These are phyloP conservation scores for Speleostelium caveatum DNA, from an alignment of 78 protist species.

Conservation along the genomic window DNA sequence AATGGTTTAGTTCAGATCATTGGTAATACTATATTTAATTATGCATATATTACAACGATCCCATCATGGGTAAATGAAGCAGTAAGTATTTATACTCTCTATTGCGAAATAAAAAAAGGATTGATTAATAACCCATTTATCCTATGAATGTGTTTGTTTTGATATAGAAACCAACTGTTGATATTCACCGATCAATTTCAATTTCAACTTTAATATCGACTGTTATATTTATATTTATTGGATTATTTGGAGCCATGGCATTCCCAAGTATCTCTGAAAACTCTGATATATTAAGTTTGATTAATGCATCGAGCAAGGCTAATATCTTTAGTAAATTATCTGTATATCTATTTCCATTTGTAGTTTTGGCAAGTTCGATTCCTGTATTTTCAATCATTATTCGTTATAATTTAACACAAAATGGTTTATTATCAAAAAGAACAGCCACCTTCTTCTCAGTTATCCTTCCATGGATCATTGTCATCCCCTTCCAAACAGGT, in stretches of 20 bases:
- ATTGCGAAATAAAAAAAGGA: neutral
- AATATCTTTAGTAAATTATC: constrained; percentile 55
- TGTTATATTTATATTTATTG: constrained; percentile 13
- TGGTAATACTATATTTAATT: constrained; percentile 75
- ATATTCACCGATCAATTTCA: constrained; percentile 40
- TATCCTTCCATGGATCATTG: constrained; percentile 53
- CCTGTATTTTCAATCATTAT: constrained; percentile 79
- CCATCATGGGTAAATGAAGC: constrained; percentile 83
- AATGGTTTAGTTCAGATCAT: constrained; percentile 41
- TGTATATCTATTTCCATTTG: constrained; percentile 72
- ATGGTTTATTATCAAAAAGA: neutral
- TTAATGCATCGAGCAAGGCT: neutral
- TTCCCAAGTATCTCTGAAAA: constrained; percentile 34
- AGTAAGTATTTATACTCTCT: too few relatives aligned
- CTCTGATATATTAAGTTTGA: constrained; percentile 46
- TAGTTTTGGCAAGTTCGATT: constrained; percentile 27
- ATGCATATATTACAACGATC: constrained; percentile 69
- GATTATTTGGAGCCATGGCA: constrained; percentile 38
- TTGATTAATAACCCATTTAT: neutral
- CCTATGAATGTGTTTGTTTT: too few relatives aligned
- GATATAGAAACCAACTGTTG: constrained; percentile 39
- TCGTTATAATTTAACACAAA: constrained; percentile 67
- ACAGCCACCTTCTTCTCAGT: constrained; percentile 28
- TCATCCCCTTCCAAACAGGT: constrained; percentile 70
- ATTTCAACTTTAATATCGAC: constrained; percentile 27